Conservation (phyloP, 202 grass and related monocot genomes). For the Zizania palustris region DNA sequence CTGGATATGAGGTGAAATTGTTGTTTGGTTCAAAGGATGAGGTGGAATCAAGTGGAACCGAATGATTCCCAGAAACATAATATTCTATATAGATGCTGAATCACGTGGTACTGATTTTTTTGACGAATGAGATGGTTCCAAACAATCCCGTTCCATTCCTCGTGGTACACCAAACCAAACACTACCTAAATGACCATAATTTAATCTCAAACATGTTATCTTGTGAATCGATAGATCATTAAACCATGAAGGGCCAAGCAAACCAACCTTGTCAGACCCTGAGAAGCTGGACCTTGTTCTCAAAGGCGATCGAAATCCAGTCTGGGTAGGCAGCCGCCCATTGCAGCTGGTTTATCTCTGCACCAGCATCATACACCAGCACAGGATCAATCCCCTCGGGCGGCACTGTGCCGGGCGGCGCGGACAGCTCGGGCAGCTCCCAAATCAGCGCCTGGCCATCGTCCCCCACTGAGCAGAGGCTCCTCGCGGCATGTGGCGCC, state of each 20-base stretch:
- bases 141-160: too few species aligned
- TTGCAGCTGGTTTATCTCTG: slow-evolving; percentile 89
- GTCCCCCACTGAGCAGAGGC: slow-evolving; percentile 82
- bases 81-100: too few species aligned
- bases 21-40: too few species aligned
- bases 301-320: slow-evolving; percentile 92
- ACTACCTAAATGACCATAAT: neutral
- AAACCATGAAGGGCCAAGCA: slow-evolving; percentile 4
- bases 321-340: slow-evolving; percentile 70
- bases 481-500: slow-evolving; percentile 67
- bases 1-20: too few species aligned
- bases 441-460: slow-evolving; percentile 87
- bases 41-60: too few species aligned
- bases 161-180: too few species aligned
- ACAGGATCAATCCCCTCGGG: slow-evolving; percentile 72
- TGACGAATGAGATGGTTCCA: too few species aligned
- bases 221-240: slow-evolving; percentile 2
- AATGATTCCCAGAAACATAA: too few species aligned
- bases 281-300: slow-evolving; percentile 88
- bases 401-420: slow-evolving; percentile 42
- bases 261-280: slow-evolving; percentile 69
- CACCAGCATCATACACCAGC: slow-evolving; percentile 61
- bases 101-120: too few species aligned
- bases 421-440: slow-evolving; percentile 76
- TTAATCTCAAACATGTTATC: slow-evolving; percentile 3